Conservation (phyloP, 2,329 filamentous ascomycete genomes). For the Bipolaris cookei region DNA sequence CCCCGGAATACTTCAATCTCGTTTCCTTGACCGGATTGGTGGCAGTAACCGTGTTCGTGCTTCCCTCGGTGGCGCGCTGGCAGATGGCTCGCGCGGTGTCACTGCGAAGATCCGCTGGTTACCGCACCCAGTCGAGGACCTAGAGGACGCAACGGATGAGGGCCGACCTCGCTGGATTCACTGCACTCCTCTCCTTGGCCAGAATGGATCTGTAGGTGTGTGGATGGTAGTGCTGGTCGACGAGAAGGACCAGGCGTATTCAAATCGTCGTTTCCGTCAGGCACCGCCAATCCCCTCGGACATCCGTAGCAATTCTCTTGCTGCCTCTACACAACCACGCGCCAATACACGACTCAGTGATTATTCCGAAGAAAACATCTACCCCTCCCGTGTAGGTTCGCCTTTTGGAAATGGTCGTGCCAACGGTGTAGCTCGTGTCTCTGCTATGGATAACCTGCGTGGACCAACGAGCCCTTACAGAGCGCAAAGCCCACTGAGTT, state of each 20-base stretch:
- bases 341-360: constrained; percentile 11
- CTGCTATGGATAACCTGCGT: constrained; percentile 14
- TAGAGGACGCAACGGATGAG: constrained; percentile 57
- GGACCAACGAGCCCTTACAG: constrained; percentile 15
- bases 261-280: constrained; percentile 36
- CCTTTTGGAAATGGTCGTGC: constrained; percentile 4
- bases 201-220: constrained; percentile 71
- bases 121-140: constrained; percentile 38
- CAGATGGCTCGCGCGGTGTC: constrained; percentile 68
- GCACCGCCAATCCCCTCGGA: constrained; percentile 42
- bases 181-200: constrained; percentile 73
- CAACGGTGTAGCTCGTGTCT: constrained; percentile 11
- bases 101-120: constrained; percentile 79
- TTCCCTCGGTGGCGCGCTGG: constrained; percentile 65
- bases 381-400: not conserved
- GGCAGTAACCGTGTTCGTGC: constrained; percentile 60
- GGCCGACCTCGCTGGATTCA: constrained; percentile 77
- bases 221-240: constrained; percentile 81
- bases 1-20: constrained; percentile 57
- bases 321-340: not conserved
- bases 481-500: constrained; percentile 2
- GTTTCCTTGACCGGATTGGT: constrained; percentile 57
- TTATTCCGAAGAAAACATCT: constrained; percentile 15
- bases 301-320: constrained; percentile 23
- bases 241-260: constrained; percentile 46